These are phyloP conservation scores for Curvularia spicifera DNA, from an alignment of 2,329 filamentous ascomycete genomes.

Conservation along the genomic window DNA sequence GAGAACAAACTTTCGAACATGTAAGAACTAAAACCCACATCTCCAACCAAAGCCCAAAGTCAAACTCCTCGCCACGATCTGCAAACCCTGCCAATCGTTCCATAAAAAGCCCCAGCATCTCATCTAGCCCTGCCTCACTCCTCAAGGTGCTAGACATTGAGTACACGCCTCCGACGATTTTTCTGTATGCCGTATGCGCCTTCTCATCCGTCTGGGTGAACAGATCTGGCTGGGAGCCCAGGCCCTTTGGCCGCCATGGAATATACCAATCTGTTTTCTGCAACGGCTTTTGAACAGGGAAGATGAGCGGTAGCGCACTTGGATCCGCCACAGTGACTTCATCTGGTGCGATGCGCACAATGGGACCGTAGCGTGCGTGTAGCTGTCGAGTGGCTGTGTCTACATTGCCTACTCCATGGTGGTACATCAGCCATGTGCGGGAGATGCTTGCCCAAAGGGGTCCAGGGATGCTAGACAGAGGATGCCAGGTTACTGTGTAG, in stretches of 20 bases:
- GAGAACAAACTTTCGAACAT: not conserved
- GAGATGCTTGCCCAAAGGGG: slow-evolving; percentile 35
- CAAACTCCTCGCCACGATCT: slow-evolving; percentile 17
- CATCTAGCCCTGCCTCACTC: slow-evolving; percentile 23
- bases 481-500: slow-evolving; percentile 29
- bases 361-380: slow-evolving; percentile 44
- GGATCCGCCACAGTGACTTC: slow-evolving; percentile 40
- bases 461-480: slow-evolving; percentile 29
- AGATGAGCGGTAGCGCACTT: slow-evolving; percentile 27
- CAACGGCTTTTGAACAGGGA: slow-evolving; percentile 25
- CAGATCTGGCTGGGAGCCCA: slow-evolving; percentile 21
- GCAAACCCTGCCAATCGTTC: slow-evolving; percentile 24
- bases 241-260: slow-evolving; percentile 27
- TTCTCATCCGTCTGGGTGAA: slow-evolving; percentile 26
- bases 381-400: slow-evolving; percentile 22
- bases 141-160: slow-evolving; percentile 24
- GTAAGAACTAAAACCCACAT: slow-evolving; percentile 18
- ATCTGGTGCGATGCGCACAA: slow-evolving; percentile 57
- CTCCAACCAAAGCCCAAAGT: slow-evolving; percentile 30
- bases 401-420: slow-evolving; percentile 28
- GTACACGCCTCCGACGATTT: slow-evolving; percentile 24
- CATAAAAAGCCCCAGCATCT: slow-evolving; percentile 16
- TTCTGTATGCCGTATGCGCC: slow-evolving; percentile 21
- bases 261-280: slow-evolving; percentile 35
- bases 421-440: slow-evolving; percentile 36